phyloP scores from a whole-genome alignment of 495 filamentous ascomycete species.

The Neurospora pannonica region DNA sequence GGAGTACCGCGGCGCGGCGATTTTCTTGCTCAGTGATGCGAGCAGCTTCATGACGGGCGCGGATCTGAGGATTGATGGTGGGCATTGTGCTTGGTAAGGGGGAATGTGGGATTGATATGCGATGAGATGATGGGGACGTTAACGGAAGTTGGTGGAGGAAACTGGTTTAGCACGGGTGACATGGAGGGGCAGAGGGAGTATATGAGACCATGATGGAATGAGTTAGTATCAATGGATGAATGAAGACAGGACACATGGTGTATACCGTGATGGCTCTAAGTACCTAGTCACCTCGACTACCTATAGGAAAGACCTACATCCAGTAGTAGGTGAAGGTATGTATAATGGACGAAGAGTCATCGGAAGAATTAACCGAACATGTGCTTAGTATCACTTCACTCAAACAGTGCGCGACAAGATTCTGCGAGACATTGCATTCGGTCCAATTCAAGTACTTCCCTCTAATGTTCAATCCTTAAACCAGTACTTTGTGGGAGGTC shows the following conservation, averaged over 20 bases:
- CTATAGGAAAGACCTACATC: no score
- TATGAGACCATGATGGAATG: not conserved
- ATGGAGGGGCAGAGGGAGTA: constrained; percentile 4
- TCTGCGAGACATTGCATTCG: not conserved
- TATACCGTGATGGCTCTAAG: not conserved
- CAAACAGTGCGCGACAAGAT: not conserved
- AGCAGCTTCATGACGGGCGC: constrained; percentile 80
- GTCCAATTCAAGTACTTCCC: not conserved
- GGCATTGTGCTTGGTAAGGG: constrained; percentile 66
- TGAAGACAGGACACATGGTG: not conserved
- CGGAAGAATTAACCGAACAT: not conserved
- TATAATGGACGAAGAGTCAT: no score
- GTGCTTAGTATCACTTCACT: not conserved
- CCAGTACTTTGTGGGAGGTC: not conserved
- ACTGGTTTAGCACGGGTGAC: not conserved
- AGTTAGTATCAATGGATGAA: not conserved
- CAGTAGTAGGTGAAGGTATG: no score
- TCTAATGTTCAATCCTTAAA: not conserved
- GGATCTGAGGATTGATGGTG: constrained; percentile 74
- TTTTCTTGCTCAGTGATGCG: constrained; percentile 82
- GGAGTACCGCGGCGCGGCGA: constrained; percentile 70
- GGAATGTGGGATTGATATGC: not conserved
- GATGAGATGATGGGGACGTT: not conserved
- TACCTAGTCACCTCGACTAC: not conserved
- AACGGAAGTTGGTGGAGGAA: not conserved